Percentiles rank a stretch among this genome's conserved stretches.
Evolutionary conservation across 169 alveolate genomes (phyloP).

Genomic region (Plasmodium billcollinsi): DNA sequence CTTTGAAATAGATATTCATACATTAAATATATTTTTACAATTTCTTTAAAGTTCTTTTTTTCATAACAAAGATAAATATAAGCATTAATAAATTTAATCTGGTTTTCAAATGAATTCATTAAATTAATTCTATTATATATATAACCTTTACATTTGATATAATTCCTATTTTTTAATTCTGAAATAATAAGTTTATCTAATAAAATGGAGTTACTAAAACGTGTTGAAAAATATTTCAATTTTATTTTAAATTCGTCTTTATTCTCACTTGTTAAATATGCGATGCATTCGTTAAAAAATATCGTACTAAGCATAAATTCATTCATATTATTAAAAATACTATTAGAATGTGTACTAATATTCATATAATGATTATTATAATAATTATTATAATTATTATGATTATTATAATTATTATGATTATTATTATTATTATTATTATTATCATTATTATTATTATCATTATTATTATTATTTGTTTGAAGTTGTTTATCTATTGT

Average conservation of each 20-base stretch:
- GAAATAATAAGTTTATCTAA: constrained; percentile 29
- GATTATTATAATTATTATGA: too few species aligned
- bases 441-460: too few species aligned
- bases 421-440: too few species aligned
- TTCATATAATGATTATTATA: neutral
- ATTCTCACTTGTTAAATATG: neutral
- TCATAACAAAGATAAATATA: constrained; percentile 49
- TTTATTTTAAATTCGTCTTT: constrained; percentile 41
- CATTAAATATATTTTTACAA: constrained; percentile 26
- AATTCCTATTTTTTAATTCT: constrained; percentile 9
- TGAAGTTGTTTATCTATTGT: too few species aligned
- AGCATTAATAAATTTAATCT: constrained; percentile 57
- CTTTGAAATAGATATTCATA: constrained; percentile 38
- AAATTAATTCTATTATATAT: constrained; percentile 32
- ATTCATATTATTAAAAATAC: neutral
- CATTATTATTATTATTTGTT: too few species aligned
- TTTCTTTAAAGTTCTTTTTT: constrained; percentile 42
- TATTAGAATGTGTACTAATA: neutral
- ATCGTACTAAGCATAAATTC: neutral
- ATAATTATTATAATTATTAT: too few species aligned
- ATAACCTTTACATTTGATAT: constrained; percentile 48
- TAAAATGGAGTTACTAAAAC: constrained; percentile 23
- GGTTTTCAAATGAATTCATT: constrained; percentile 30
- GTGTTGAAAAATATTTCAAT: constrained; percentile 5
- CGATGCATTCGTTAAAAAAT: constrained; percentile 30